These are phyloP conservation scores for Suillus brevipes DNA, from an alignment of 768 basidiomycete genomes.

Conservation along the genomic window DNA sequence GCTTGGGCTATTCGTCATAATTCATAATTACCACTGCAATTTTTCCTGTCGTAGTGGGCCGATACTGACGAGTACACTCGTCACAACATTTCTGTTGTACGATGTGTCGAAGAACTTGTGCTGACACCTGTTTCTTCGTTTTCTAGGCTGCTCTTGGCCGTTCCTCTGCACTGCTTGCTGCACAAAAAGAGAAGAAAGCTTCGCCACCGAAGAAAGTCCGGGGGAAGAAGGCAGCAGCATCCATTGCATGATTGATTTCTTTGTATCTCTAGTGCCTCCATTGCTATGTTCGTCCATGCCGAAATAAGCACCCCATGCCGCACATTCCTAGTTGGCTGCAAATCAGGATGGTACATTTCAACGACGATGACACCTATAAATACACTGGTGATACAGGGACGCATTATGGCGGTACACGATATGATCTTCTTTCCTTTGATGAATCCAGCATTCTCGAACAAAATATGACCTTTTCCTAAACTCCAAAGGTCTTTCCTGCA, in stretches of 20 bases:
- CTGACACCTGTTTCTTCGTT: slow-evolving; percentile 20
- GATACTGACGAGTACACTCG: slow-evolving; percentile 25
- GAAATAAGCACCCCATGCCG: slow-evolving; percentile 18
- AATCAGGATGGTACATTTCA: background rate
- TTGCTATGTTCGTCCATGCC: slow-evolving; percentile 24
- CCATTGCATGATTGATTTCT: slow-evolving; percentile 19
- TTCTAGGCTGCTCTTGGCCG: slow-evolving; percentile 73
- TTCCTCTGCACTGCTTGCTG: slow-evolving; percentile 65
- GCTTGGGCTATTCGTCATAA: slow-evolving; percentile 24
- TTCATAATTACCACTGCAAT: slow-evolving; percentile 19
- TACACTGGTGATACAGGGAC: slow-evolving; percentile 5
- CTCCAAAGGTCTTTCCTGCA: slow-evolving; percentile 42
- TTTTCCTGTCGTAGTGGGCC: slow-evolving; percentile 31
- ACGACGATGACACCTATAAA: background rate
- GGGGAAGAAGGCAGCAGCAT: slow-evolving; percentile 55
- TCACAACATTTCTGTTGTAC: slow-evolving; percentile 1
- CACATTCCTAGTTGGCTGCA: slow-evolving; percentile 4
- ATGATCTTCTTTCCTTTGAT: background rate
- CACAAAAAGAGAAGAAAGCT: slow-evolving; percentile 73
- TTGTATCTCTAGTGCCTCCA: slow-evolving; percentile 27
- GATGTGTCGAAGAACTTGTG: slow-evolving; percentile 49
- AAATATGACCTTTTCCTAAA: slow-evolving; percentile 23
- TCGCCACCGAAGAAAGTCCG: slow-evolving; percentile 67
- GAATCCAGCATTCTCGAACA: slow-evolving; percentile 10
- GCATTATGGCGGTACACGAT: background rate